A percentile compares a stretch with the other conserved stretches of the same genome.
These are phyloP conservation scores for Didymella lethalis DNA, from an alignment of 2,329 filamentous ascomycete species.

Conservation along the genomic window DNA sequence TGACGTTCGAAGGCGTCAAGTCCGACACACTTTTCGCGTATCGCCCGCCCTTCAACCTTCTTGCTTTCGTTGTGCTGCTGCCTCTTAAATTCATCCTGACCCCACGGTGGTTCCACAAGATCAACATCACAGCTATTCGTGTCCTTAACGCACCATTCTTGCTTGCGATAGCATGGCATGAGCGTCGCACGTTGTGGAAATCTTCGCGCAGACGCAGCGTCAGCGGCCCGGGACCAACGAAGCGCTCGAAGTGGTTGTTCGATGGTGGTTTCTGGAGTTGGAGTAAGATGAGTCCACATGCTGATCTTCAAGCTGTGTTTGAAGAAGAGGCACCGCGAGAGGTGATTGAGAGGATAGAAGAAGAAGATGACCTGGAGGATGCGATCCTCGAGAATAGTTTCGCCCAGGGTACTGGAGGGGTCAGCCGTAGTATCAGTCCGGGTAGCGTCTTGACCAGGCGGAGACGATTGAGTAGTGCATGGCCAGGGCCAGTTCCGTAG, in stretches of 20 bases:
- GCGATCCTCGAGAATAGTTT: conserved; percentile 55
- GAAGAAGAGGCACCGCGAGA: conserved; percentile 71
- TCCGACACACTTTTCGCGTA: conserved; percentile 84
- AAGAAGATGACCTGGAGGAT: conserved; percentile 58
- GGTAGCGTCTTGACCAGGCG: conserved; percentile 41
- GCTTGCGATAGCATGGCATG: conserved; percentile 72
- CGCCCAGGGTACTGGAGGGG: conserved; percentile 26
- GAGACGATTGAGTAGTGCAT: conserved; percentile 48
- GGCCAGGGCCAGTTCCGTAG: conserved; percentile 36
- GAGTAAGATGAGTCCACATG: conserved; percentile 71
- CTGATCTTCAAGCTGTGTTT: conserved; percentile 76
- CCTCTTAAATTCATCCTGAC: conserved; percentile 80
- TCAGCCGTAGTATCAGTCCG: conserved; percentile 40
- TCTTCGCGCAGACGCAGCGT: conserved; percentile 42
- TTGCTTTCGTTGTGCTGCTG: conserved; percentile 76
- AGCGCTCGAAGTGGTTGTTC: conserved; percentile 59
- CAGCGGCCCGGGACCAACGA: conserved; percentile 46
- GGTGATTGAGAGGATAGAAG: conserved; percentile 57
- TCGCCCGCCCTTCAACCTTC: conserved; percentile 82
- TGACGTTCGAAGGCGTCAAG: conserved; percentile 87
- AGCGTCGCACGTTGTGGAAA: conserved; percentile 75
- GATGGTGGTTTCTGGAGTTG: conserved; percentile 56
- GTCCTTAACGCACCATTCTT: conserved; percentile 78
- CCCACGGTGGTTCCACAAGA: conserved; percentile 89
- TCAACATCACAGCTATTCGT: conserved; percentile 79